Evolutionary conservation across 2,329 filamentous ascomycete species (phyloP), one percentile per base, ranked within the genome.

Genomic region (Aspergillus fijiensis): DNA sequence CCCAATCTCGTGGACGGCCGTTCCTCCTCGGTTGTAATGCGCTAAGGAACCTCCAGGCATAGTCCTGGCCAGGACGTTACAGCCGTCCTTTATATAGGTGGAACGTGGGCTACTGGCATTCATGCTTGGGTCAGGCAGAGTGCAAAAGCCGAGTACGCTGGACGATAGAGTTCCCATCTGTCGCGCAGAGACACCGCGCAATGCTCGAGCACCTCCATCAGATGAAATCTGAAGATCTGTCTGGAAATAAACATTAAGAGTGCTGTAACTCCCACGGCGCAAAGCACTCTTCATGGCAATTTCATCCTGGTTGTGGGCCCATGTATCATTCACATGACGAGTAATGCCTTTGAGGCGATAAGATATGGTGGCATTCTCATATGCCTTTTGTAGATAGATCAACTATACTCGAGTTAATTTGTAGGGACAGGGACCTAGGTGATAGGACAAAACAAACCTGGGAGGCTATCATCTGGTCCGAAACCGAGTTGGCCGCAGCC

Each of bases 201-300:
- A 59, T 25, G 61, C 63, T 4, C 69, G 68, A 5, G 69, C 67
- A 11, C 65, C 55, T 35, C 68, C 65, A 12, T 59, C 65, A 5
- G 68, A 53, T 4, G 70, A 63, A 0, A 69, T 62, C 33, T 76
- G 70, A 16, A 86, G 77, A 58, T 85, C 77, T 33, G 81, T 82
- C 70, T 86, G 82, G 75, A 86, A 86, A 74, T 86, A 87, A 60
- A 87, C 75, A 70, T 87, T 87, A 39, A 86, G 77, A 1, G 80
- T 79, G 45, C 67, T 63, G 72, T 87, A 87, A 45, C 70, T 80
- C 55, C 85, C 84, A 60, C 79, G 74, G 23, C 84, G 82, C 2
- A 86, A 79, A 2, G 79, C 71, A 25, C 72, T 69, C 70, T 86
- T 87, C 81, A 86, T 83, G 10, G 63, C 76, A 51, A 79, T 68